Evolutionary conservation across 805 yeast genomes (phyloP).

Genomic region (Nakazawaea sp.): DNA sequence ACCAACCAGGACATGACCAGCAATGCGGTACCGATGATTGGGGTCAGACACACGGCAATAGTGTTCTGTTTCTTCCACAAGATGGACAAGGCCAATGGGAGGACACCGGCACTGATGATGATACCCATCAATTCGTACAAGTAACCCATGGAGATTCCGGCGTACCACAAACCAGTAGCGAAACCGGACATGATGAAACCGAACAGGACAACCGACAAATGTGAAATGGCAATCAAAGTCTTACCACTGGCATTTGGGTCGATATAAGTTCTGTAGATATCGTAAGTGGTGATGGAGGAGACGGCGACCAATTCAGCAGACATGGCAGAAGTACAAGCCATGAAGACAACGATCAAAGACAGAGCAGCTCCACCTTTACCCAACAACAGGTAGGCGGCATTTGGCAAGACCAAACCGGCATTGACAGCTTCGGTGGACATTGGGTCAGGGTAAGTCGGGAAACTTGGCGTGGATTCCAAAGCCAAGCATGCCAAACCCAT

Average conservation of each 20-base stretch:
- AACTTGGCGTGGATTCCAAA: conserved; percentile 57
- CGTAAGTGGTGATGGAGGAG: conserved; percentile 80
- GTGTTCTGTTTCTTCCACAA: conserved; percentile 59
- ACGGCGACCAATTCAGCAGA: conserved; percentile 89
- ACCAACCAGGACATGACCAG: conserved; percentile 70
- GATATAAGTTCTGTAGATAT: conserved; percentile 73
- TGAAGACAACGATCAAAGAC: conserved; percentile 68
- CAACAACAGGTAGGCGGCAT: conserved; percentile 75
- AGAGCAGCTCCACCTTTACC: conserved; percentile 90
- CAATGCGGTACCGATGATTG: conserved; percentile 67
- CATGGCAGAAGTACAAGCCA: conserved; percentile 92
- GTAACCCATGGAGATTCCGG: conserved; percentile 81
- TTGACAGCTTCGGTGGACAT: conserved; percentile 63
- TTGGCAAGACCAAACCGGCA: conserved; percentile 76
- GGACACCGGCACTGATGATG: conserved; percentile 79
- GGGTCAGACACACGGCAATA: conserved; percentile 67
- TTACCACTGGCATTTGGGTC: conserved; percentile 76
- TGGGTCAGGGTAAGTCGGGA: conserved; percentile 74
- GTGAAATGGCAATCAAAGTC: conserved; percentile 62
- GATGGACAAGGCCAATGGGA: conserved; percentile 64
- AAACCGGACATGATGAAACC: conserved; percentile 72
- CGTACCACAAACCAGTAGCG: conserved; percentile 75
- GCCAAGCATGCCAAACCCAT: conserved; percentile 83
- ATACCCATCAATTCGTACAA: conserved; percentile 86
- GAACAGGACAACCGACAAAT: conserved; percentile 50